Evolutionary conservation across 2,329 filamentous ascomycete species (phyloP), one percentile per base, ranked within the genome.

Genomic region (Alternaria atra): DNA sequence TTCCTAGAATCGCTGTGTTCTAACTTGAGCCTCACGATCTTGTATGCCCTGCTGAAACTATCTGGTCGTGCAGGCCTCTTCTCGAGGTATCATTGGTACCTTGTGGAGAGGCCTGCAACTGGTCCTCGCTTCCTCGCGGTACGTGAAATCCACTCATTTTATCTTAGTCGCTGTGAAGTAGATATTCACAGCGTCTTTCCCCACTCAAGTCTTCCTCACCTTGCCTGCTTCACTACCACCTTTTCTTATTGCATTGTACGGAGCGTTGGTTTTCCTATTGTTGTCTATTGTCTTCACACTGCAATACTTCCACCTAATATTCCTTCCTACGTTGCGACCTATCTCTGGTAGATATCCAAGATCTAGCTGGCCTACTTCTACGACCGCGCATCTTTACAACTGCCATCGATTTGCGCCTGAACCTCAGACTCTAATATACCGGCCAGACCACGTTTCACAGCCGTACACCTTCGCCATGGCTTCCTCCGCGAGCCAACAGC

Each of bases 401-500:
- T 47, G 55, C 48, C 29, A 56, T n/a, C 20, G 20, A 35, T 29
- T 17, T 51, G 51, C 39, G 47, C n/a, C 43, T 27, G 42, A 52
- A 44, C 59, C 53, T 55, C 54, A 55, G 40, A 58, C 53, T 70
- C 77, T 80, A 77, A 78, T 75, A 68, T 70, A 40, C 46, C 55
- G 43, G 46, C 46, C 62, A 77, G 73, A 75, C 75, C 72, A 63
- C 65, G 70, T 65, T 73, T 73, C 70, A 60, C 65, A 69, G 60
- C 61, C 63, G 72, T 66, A 61, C 66, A 59, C 52, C 47, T 71
- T 72, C 68, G 66, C 52, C 55, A 84, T 84, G 81, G 79, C 81
- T 80, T 80, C 80, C 77, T 77, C 82, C 78, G 79, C 80, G 79
- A 82, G 82, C 78, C 83, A 82, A 82, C 83, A 83, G 82, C 81